Percentiles rank a stretch among this genome's conserved stretches.
These are phyloP conservation scores for Heritiera littoralis DNA, from an alignment of 345 rosid species.

Conservation along the genomic window DNA sequence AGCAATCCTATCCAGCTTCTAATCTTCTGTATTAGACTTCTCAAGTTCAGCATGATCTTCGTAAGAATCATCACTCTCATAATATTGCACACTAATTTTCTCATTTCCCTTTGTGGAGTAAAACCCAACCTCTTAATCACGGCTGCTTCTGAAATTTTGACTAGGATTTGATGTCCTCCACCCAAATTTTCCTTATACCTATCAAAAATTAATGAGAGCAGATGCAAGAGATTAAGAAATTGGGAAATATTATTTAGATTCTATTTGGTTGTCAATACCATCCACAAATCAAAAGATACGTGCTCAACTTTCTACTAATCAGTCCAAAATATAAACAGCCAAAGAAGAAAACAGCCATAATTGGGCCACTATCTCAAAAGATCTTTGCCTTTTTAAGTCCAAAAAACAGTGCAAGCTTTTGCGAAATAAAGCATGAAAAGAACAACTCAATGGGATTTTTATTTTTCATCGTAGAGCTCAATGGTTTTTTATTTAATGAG, in stretches of 20 bases:
- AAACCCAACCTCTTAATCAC: constrained; percentile 33
- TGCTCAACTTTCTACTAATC: neutral
- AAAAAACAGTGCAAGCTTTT: neutral
- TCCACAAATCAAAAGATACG: too few species aligned
- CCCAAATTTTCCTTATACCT: neutral
- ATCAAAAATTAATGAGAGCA: neutral
- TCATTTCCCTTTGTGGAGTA: constrained; percentile 21
- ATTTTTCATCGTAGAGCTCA: too few species aligned
- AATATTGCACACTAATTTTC: constrained; percentile 7
- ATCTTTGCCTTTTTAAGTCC: neutral
- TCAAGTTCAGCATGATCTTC: neutral
- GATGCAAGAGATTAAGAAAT: neutral
- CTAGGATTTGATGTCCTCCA: constrained; percentile 20
- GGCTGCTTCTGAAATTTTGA: constrained; percentile 40
- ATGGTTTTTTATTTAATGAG: too few species aligned
- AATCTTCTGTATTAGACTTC: neutral
- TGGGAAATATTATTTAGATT: neutral
- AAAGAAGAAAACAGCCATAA: neutral
- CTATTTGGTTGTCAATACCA: neutral
- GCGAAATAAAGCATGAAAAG: neutral
- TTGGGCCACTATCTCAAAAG: neutral
- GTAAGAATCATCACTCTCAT: constrained; percentile 11
- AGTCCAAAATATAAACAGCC: neutral
- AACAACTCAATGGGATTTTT: too few species aligned
- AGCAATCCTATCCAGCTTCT: constrained; percentile 19